Evolutionary conservation across 306 rosid genomes (phyloP).

Genomic region (Citrullus mucosospermus): DNA sequence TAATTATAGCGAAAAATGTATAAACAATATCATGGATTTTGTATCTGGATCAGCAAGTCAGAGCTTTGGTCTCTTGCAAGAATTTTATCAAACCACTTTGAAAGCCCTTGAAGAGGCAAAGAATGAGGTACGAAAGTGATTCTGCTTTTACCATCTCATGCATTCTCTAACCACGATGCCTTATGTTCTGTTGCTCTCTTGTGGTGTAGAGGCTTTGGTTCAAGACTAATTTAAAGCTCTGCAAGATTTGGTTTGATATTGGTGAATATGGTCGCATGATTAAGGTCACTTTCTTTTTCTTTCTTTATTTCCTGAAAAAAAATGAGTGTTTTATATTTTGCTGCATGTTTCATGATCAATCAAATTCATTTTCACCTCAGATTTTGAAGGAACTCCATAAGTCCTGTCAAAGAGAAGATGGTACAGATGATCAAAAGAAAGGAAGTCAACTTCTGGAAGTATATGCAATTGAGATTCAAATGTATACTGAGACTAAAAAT

Average conservation of each 20-base stretch:
- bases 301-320: background rate
- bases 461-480: constrained; percentile 89
- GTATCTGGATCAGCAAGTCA: constrained; percentile 98
- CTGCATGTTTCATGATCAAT: background rate
- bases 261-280: constrained; percentile 98
- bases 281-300: constrained; percentile 38
- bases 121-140: constrained; percentile 54
- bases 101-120: constrained; percentile 97
- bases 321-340: background rate
- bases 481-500: constrained; percentile 96
- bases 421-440: constrained; percentile 97
- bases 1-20: constrained; percentile 92
- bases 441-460: constrained; percentile 99
- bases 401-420: constrained; percentile 95
- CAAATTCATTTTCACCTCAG: constrained; percentile 25
- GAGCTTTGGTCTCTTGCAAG: constrained; percentile 82
- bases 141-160: background rate
- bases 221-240: constrained; percentile 95
- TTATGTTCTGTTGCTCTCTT: background rate
- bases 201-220: constrained; percentile 86
- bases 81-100: constrained; percentile 89
- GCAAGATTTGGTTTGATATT: constrained; percentile 96
- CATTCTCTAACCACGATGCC: background rate
- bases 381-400: constrained; percentile 90
- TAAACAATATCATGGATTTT: constrained; percentile 94